Percentiles rank a stretch among this genome's conserved stretches.
Conservation (phyloP, 352 stramenopile genomes). For the Globisporangium rhizosaccharum region DNA sequence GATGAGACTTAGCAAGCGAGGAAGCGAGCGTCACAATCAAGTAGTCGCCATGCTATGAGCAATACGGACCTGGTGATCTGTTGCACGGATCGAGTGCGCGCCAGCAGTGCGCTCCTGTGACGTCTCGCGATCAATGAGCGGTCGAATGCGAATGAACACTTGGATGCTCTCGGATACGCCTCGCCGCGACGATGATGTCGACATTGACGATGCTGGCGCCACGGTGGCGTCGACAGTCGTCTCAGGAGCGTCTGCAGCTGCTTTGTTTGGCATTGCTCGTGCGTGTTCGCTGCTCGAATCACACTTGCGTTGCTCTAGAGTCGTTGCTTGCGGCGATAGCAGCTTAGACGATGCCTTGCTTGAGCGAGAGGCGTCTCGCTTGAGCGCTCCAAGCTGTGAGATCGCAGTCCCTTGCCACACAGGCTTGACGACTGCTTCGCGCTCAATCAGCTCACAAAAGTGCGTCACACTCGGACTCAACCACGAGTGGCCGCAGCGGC, state of each 20-base stretch:
- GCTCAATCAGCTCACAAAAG: constrained; percentile 59
- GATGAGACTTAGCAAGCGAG: not conserved
- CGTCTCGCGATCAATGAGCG: constrained; percentile 68
- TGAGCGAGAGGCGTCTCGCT: not conserved
- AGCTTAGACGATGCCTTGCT: not conserved
- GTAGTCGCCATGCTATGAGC: too few relatives aligned
- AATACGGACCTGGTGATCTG: constrained; percentile 31
- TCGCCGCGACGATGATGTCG: constrained; percentile 9
- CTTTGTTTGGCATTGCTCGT: not conserved
- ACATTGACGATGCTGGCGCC: not conserved
- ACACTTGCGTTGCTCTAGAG: too few relatives aligned
- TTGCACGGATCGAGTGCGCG: constrained; percentile 38
- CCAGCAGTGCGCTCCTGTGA: constrained; percentile 20
- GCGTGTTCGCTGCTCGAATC: not conserved
- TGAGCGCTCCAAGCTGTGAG: not conserved
- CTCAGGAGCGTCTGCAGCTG: not conserved
- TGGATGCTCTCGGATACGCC: constrained; percentile 69
- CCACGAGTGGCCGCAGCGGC: constrained; percentile 69
- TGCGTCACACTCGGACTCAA: constrained; percentile 48
- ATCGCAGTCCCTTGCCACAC: not conserved
- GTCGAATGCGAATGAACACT: constrained; percentile 79
- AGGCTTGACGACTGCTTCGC: not conserved
- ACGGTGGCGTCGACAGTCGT: not conserved
- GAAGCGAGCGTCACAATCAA: not conserved
- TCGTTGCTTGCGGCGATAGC: too few relatives aligned